Base-by-base conservation (phyloP, 2,329 filamentous ascomycete species). In the Talaromyces sp. region DNA sequence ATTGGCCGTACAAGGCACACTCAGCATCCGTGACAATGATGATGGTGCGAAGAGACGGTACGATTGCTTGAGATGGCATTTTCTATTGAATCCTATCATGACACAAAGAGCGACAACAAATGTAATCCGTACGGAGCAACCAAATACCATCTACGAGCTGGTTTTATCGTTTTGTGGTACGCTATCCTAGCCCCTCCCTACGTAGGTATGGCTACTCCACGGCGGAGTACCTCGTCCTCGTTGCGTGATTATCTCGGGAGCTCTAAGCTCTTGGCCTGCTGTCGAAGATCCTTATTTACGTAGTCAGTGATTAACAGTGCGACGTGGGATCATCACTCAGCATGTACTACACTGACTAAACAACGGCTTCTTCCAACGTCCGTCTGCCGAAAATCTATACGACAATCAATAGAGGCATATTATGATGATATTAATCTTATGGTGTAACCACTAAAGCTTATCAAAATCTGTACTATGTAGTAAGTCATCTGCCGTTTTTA, bases 261-360 rank as follows among this genome's bases (percentile, higher is more conserved):
- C 14, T n/a, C n/a, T 49, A 3, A 10, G 27, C 14, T n/a, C n/a
- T 49, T 24, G 19, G 59, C 43, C n/a, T 50, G 27, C 41, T 45
- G 39, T 61, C 35, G 60, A 62, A 54, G 60, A 62, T 62, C 60
- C 60, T 43, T 31, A 31, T 31, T 31, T 31, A 31, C 27, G 7
- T 31, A 31, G 27, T 31, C 3, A 31, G 27, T 31, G 22, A 54
- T 54, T 31, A 27, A n/a, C n/a, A 22, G 31, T 54, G 35, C 19
- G 35, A 54, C 60, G 22, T 43, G 14, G 47, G 33, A 62, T 43
- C 52, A 39, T 37, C 52, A 24, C n/a, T 50, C 24, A 50, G 47
- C 27, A 52, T 11, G 47, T 31, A 49, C 47, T 24, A 24, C 45
- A 24, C 19, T 6, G 27, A 31, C 27, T 31, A 31, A 31, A 37